Base-by-base conservation (phyloP, 306 rosid genomes). In the Lablab purpureus region DNA sequence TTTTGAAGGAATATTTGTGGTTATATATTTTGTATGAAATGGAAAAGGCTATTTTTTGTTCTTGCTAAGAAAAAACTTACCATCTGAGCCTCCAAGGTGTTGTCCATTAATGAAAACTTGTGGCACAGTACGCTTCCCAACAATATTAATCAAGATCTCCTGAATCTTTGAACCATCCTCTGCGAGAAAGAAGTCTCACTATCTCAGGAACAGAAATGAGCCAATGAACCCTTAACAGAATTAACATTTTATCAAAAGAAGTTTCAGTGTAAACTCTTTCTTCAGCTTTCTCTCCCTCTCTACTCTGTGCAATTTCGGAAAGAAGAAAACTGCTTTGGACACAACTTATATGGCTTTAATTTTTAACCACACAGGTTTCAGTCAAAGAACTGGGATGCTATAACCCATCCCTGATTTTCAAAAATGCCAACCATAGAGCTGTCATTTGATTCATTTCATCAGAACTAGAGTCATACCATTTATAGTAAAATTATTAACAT, bases 31-130 rank as follows among this genome's bases (percentile, higher is more conserved):
- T 34, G 71, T 11, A 60, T 18, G 40, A 71, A 75, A 40, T 58
- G 10, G 46, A 75, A 18, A 76, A 77, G 32, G 18, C 19, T 12
- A 10, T 30, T 54, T 28, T 30, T 63, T 36, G 19, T 55, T 19
- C 58, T 47, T 59, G n/a, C 21, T 6, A 25, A 32, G 79, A 60
- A 28, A 27, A 77, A 47, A 72, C 58, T 78, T 88, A 94, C 98
- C 98, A 81, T 94, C 98, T 34, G 98, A 94, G 19, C 97, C 98
- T 59, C 98, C 98, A 28, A 94, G 78, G 86, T 94, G 97, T 75
- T 89, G 86, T 77, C 95, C 97, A 56, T 89, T 77, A 46, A 92
- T 84, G 80, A 92, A 94, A 45, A 92, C 99, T 73, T 94, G 99
- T 3, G 99, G 99, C 49, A 94, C 99, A 21, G 99, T 92, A 34